These are phyloP conservation scores for Clonostachys byssicola DNA, from an alignment of 2,329 filamentous ascomycete species.

Conservation along the genomic window DNA sequence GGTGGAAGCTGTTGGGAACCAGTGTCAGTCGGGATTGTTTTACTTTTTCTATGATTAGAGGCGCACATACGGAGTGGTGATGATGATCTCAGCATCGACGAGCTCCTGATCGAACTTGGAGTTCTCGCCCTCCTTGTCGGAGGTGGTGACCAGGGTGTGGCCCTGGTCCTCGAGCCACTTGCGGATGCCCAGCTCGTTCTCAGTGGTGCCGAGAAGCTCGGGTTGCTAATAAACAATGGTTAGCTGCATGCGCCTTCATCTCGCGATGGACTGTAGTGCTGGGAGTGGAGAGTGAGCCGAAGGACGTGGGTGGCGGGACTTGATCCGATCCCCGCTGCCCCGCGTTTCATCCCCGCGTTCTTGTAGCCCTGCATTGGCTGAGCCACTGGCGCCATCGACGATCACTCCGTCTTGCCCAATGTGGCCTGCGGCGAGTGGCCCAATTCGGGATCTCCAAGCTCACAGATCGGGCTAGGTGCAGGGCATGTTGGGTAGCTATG, in stretches of 20 bases:
- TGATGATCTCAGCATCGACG: constrained; percentile 96
- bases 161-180: constrained; percentile 98
- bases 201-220: constrained; percentile 85
- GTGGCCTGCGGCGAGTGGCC: too few species aligned
- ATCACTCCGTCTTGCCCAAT: too few species aligned
- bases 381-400: too few species aligned
- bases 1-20: constrained; percentile 71
- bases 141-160: constrained; percentile 94
- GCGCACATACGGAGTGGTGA: constrained; percentile 80
- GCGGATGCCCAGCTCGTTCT: constrained; percentile 96
- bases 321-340: too few species aligned
- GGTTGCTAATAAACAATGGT: constrained; percentile 50
- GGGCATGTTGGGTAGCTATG: too few species aligned
- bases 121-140: constrained; percentile 92
- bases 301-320: neutral
- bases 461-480: too few species aligned
- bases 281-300: constrained; percentile 2
- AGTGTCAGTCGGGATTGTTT: neutral
- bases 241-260: too few species aligned
- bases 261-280: too few species aligned
- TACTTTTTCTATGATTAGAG: neutral
- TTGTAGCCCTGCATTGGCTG: too few species aligned
- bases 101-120: constrained; percentile 94
- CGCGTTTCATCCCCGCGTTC: too few species aligned
- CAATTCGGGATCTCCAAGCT: too few species aligned